These are phyloP conservation scores for Stylosanthes scabra DNA, from an alignment of 331 rosid species.

Conservation along the genomic window DNA sequence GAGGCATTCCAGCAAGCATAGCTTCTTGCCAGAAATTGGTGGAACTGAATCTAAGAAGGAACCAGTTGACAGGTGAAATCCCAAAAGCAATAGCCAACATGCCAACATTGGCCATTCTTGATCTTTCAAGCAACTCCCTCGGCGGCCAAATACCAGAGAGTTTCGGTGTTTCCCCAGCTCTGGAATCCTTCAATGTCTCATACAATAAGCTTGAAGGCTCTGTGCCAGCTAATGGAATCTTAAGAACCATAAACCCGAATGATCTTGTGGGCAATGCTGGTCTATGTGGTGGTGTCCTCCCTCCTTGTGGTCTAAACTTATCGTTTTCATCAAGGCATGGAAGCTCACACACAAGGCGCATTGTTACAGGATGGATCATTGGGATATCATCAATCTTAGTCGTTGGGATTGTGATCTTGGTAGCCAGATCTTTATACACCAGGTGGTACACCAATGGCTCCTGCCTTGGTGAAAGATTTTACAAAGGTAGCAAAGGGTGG, in stretches of 20 bases:
- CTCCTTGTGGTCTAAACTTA: conserved; percentile 62
- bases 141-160: conserved; percentile 81
- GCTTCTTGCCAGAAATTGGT: conserved; percentile 94
- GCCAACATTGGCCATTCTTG: conserved; percentile 86
- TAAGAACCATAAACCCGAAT: conserved; percentile 79
- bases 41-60: conserved; percentile 77
- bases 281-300: conserved; percentile 79
- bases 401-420: conserved; percentile 53
- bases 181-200: conserved; percentile 83
- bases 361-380: conserved; percentile 66
- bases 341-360: conserved; percentile 57
- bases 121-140: conserved; percentile 92
- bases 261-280: conserved; percentile 78
- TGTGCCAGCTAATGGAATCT: conserved; percentile 82
- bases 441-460: conserved; percentile 79
- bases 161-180: conserved; percentile 88
- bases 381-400: conserved; percentile 72
- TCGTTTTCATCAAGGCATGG: conserved; percentile 50
- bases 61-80: conserved; percentile 73
- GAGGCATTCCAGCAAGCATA: conserved; percentile 80
- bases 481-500: conserved; percentile 82
- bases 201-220: conserved; percentile 84
- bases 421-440: conserved; percentile 58
- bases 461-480: conserved; percentile 67
- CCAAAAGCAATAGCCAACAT: conserved; percentile 74